phyloP scores from a whole-genome alignment of 2,329 filamentous ascomycete species.

The Colletotrichum agaves region DNA sequence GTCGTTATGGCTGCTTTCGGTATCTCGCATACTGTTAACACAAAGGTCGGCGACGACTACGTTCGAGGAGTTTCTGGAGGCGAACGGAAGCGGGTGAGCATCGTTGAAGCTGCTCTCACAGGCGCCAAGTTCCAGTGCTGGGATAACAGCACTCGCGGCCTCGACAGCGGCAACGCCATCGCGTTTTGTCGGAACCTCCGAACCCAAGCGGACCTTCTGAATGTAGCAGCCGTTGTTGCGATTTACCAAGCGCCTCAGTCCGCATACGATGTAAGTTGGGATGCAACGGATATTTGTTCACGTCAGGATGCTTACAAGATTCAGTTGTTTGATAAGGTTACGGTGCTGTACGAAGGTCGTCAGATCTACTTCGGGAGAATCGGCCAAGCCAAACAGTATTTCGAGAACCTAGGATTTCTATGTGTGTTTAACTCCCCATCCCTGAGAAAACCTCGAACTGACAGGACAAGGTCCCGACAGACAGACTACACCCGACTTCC shows the following conservation, averaged over 20 bases:
- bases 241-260: conserved; percentile 40
- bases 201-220: conserved; percentile 50
- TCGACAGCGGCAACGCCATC: conserved; percentile 59
- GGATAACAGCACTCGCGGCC: conserved; percentile 47
- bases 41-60: conserved; percentile 39
- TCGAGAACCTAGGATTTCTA: conserved; percentile 60
- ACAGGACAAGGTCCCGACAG: conserved; percentile 44
- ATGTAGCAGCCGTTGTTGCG: conserved; percentile 36
- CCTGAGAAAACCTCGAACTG: background rate
- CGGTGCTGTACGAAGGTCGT: conserved; percentile 73
- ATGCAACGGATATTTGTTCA: background rate
- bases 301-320: background rate
- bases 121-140: conserved; percentile 43
- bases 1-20: conserved; percentile 62
- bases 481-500: conserved; percentile 76
- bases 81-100: conserved; percentile 54
- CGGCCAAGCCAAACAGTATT: conserved; percentile 68
- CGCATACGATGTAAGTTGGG: conserved; percentile 37
- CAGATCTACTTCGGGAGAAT: conserved; percentile 74
- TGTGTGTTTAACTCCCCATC: conserved; percentile 54
- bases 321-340: conserved; percentile 69
- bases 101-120: conserved; percentile 39
- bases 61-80: conserved; percentile 39
- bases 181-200: conserved; percentile 65
- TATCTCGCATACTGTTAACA: conserved; percentile 39